Evolutionary conservation across 2,329 filamentous ascomycete genomes (phyloP), one percentile per base, ranked within the genome.

Genomic region (Arthrobotrys entomopaga): DNA sequence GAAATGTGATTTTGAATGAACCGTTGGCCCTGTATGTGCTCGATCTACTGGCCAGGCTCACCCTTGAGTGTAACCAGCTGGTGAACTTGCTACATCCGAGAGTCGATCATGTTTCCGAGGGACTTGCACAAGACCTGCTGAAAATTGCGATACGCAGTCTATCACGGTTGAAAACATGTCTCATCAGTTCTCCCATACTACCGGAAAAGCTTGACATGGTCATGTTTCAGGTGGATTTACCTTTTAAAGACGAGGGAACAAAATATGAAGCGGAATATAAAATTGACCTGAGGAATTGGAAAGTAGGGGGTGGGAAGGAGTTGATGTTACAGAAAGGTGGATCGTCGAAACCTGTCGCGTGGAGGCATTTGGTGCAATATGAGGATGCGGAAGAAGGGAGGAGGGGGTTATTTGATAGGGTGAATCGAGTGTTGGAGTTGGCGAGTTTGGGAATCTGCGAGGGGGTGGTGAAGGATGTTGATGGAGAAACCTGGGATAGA

Each of bases 181-280:
- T 74, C 13, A 43, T 22, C n/a, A 8, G 10, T 2, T 2, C 10
- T 5, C 4, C 1, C 5, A 10, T 7, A 34, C 8, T 74, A 19
- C 70, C 70, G n/a, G 70, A 74, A 7, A 57, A 59, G 16, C n/a
- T 74, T 4, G 70, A 67, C 48, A 13, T 59, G 20, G n/a, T 63
- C 3, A 74, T 74, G 56, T 67, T 64, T 34, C 42, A 67, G 20
- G 8, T 34, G 10, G 43, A 67, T 15, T 19, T 74, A 22, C 56
- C 70, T 10, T 64, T 74, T 13, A 48, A 63, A 13, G 8, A 10
- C 26, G 70, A 74, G 40, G 46, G 58, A 19, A 16, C 10, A 29
- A 63, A 57, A 43, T 67, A 63, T 38, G 52, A 63, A 5, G 26
- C 50, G 16, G 63, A 67, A 34, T 74, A 57, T 38, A 34, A 15